Base-by-base conservation (phyloP, 2,329 filamentous ascomycete species). In the Aureobasidium zeae region DNA sequence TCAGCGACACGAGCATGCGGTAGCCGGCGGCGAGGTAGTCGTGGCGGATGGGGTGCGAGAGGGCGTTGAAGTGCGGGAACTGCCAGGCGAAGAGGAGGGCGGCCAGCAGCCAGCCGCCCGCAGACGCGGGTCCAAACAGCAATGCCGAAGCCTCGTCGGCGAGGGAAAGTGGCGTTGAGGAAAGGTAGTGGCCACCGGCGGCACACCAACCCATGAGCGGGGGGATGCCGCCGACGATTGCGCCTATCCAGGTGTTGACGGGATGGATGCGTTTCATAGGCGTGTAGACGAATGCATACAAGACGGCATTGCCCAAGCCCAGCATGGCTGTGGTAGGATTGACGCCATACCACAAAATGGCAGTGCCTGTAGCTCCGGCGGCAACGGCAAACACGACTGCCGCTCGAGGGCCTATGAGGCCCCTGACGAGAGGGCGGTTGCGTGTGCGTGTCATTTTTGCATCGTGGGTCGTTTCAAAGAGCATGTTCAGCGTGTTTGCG, bases 131-230 rank as follows among this genome's bases (percentile, higher is more conserved):
- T 1, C 58, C 59, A 47, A 62, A 60, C 7, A 63, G 52, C 5
- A 63, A 48, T 37, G 61, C 58, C 29, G 54, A 49, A 4, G 53
- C 49, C 44, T 63, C 60, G 7, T 51, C 52, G 44, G 44, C 49
- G 48, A 53, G 21, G 7, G 38, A 26, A 16, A 22, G 32, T 16
- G 39, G 26, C 17, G 45, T 41, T 15, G 48, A 35, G 5, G 34
- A 29, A 2, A 39, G 16, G 32, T 81, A 82, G 62, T 95, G 86
- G 39, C 87, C 88, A 0, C 87, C 88, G 0, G 91, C 91, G 0
- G 91, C 91, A 12, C 87, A 85, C 91, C 91, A 98, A 51, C 91
- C 91, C 91, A 98, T 98, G 22, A 98, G 66, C 1, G 91, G 91
- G 1, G 91, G 89, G 45, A 98, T 94, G 1, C 83, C 88, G 49